Base-by-base conservation (phyloP, 495 filamentous ascomycete species). In the Trichoderma parareesei region DNA sequence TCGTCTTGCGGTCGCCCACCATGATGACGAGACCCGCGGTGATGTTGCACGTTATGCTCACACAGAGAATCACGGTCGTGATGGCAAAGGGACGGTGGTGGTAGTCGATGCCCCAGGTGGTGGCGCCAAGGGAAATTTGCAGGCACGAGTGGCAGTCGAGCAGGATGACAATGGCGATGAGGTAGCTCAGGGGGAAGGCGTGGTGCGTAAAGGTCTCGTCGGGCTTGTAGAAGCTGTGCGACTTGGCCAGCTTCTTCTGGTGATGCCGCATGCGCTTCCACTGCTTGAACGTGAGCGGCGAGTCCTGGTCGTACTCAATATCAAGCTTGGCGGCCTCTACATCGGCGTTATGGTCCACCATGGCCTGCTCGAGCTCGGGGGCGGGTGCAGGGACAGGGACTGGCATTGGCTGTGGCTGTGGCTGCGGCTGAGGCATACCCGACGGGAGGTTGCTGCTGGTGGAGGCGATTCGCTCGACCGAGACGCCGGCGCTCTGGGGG, bases 171-270 rank as follows among this genome's bases (percentile, higher is more conserved):
- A 91, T 83, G 44, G 88, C 81, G 48, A 92, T 77, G 38, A 92
- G 82, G 20, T 90, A 75, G 43, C 83, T 82, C 8, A 90, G 78
- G 0, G 90, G 89, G 68, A 92, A 93, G 7, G 90, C 89, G 69
- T 87, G 81, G 69, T 93, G 90, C 2, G 90, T 92, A 46, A 82
- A 74, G 0, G 89, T 92, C 75, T 92, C 90, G 74, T 93, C 89
- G 1, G 90, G 90, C 71, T 90, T 90, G 78, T 92, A 93, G 74
- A 91, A 93, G 2, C 88, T 90, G 70, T 93, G 90, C 0, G 86
- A 88, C 62, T 85, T 88, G 67, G 86, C 78, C 66, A 92, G 88
- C 69, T 91, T 92, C 41, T 76, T 79, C 68, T 91, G 87, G 70
- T 93, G 89, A 67, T 92, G 84, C 43, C 83, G 78, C 13, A 93